Base-by-base conservation (phyloP, 345 rosid genomes). In the Heritiera littoralis region DNA sequence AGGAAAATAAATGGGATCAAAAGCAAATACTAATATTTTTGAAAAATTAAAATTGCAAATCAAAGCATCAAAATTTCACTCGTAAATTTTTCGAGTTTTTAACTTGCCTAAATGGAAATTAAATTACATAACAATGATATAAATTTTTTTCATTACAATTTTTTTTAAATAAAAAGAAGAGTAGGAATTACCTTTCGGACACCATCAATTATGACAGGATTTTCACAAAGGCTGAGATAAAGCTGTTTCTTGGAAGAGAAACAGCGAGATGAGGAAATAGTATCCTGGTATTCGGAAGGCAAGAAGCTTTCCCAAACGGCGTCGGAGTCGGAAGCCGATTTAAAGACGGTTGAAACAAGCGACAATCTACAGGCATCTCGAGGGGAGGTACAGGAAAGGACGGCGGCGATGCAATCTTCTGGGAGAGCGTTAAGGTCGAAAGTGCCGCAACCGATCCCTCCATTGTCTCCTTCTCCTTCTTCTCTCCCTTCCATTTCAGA, bases 221-320 rank as follows among this genome's bases (percentile, higher is more conserved):
- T 45, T 15, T 54, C 41, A 51, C 88, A 87, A 32, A 90, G 86
- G 38, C 38, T 35, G 3, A 35, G 38, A 82, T 78, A 90, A 7
- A 90, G 81, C 30, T 84, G 82, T 58, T 91, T 93, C 79, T 83
- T 87, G 60, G 92, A 86, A 12, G 79, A 79, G 15, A 18, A 32
- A 49, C 17, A 41, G 13, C 38, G 61, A 4, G 89, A 79, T 0
- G 14, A 30, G 9, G 86, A 74, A 20, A 89, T 28, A 11, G 86
- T 48, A 59, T 79, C 49, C 1, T 46, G 45, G 54, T 83, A 81
- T 9, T 91, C 92, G 15, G 84, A 30, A 0, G 91, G 93, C 41
- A 92, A 80, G 79, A 92, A 92, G 35, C 65, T 66, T 2, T 80
- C 85, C 97, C 95, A 90, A 3, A 92, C 90, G 23, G 81, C 72